Evolutionary conservation across 163 green algal genomes (phyloP).

Genomic region (Trebouxia gelatinosa): DNA sequence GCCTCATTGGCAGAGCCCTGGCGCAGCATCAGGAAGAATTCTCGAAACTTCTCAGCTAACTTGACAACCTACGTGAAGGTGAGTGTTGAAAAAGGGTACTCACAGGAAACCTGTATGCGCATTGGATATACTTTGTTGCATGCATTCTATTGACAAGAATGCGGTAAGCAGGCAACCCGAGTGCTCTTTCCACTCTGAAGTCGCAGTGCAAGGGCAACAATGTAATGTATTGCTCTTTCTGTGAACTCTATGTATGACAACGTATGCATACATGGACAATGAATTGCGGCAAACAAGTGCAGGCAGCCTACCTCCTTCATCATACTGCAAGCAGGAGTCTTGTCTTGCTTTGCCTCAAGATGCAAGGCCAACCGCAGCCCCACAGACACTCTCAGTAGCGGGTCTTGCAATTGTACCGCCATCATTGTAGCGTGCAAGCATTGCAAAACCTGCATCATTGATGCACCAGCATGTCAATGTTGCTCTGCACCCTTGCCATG

Average conservation of each 20-base stretch:
- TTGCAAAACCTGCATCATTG: slow-evolving; percentile 14
- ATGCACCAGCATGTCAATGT: neutral
- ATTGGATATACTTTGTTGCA: too few relatives aligned
- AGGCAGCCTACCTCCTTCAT: slow-evolving; percentile 31
- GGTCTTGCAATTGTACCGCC: slow-evolving; percentile 47
- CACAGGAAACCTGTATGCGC: too few relatives aligned
- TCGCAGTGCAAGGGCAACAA: too few relatives aligned
- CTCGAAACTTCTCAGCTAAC: too few relatives aligned
- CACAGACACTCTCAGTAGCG: slow-evolving; percentile 40
- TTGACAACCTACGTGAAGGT: too few relatives aligned
- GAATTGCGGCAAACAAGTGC: neutral
- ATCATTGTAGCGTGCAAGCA: slow-evolving; percentile 11
- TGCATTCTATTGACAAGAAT: too few relatives aligned
- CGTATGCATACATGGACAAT: too few relatives aligned
- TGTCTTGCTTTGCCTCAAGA: slow-evolving; percentile 42
- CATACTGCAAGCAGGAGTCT: slow-evolving; percentile 10
- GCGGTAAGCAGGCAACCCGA: too few relatives aligned
- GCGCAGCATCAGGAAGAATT: neutral
- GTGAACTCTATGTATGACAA: too few relatives aligned
- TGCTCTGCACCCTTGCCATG: neutral
- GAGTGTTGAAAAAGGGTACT: neutral
- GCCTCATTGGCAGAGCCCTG: slow-evolving; percentile 39
- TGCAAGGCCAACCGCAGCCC: slow-evolving; percentile 59
- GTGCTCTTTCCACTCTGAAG: too few relatives aligned
- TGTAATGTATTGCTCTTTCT: too few relatives aligned